Evolutionary conservation across 23 red algal species (phyloP), one percentile per base, ranked within the genome.

Genomic region (Gracilaria domingensis): DNA sequence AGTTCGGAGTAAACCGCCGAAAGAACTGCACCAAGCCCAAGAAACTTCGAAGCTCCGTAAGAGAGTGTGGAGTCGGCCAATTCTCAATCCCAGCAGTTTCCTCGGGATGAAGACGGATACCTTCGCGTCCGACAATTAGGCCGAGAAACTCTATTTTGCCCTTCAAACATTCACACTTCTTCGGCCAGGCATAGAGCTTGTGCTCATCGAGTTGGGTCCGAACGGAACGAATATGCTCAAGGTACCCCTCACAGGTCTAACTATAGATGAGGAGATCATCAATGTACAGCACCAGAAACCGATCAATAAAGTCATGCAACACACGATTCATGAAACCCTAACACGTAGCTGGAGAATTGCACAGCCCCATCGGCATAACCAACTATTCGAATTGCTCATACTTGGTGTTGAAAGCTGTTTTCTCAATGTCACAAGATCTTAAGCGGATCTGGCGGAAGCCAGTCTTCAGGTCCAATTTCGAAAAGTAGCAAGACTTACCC

Each of bases 321-420:
- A 66, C 30, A 1, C 59, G 4, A 34, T 86, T 86, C 83, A 54
- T 72, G 32, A 87, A 34, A 28, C 24, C 71, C 42, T 87, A 37
- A 54, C 74, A 72, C 35, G 83, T 75, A 9, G 32, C 66, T 0
- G 83, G 83, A 28, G 59, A 8, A 40, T 87, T 75, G 16, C 65
- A 75, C 2, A 79, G 37, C 16, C 64, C 48, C 42, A 79, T 88
- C 5, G 69, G 48, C 85, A 88, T 76, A 4, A 88, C 85, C 21
- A 76, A 53, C 35, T 88, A 88, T 20, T 88, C 44, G 42, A 88
- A 88, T 26, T 88, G 85, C 5, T 49, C 51, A 47, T 88, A 88
- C 42, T 45, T 45, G 11, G 42, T 45, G 42, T 45, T 45, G 11
- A 45, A 45, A n/a, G n/a, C n/a, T n/a, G n/a, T n/a, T n/a, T n/a